phyloP scores from a whole-genome alignment of 31 red algal species.

The Odonthalia washingtoniensis region DNA sequence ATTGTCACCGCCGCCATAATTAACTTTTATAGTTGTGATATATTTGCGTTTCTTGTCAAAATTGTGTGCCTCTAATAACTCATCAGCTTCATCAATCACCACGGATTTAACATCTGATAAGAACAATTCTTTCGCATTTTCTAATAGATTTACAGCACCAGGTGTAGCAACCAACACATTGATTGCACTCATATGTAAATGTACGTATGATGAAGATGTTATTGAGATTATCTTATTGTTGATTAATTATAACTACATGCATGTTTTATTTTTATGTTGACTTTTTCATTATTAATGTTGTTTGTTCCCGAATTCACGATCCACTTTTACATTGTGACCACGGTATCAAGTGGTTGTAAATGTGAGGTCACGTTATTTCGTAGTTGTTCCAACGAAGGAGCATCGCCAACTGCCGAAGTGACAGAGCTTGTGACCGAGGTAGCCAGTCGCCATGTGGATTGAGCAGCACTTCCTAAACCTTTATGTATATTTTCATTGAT shows the following conservation, averaged over 20 bases:
- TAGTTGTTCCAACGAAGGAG: constrained; percentile 41
- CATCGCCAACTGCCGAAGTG: constrained; percentile 51
- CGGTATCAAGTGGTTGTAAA: constrained; percentile 53
- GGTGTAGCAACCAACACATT: too few species aligned
- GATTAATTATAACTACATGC: constrained; percentile 68
- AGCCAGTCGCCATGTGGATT: constrained; percentile 71
- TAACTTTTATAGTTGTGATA: too few species aligned
- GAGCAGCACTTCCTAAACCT: constrained; percentile 57
- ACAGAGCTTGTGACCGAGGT: constrained; percentile 54
- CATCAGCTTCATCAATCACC: constrained; percentile 77
- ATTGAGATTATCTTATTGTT: too few species aligned
- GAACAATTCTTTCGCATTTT: constrained; percentile 13
- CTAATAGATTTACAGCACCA: too few species aligned
- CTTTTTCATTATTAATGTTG: constrained; percentile 65
- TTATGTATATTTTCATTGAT: constrained; percentile 66
- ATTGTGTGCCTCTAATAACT: too few species aligned
- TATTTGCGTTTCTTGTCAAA: constrained; percentile 15
- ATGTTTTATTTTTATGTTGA: constrained; percentile 54
- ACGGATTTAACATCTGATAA: constrained; percentile 42
- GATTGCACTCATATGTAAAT: too few species aligned
- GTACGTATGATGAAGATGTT: too few species aligned
- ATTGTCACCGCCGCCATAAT: constrained; percentile 27
- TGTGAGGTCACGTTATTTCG: constrained; percentile 64
- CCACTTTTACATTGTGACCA: constrained; percentile 44
- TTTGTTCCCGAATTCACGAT: constrained; percentile 17